A percentile compares a stretch with the other conserved stretches of the same genome.
Conservation (phyloP, 208 protist species). For the Lotmaria passim region DNA sequence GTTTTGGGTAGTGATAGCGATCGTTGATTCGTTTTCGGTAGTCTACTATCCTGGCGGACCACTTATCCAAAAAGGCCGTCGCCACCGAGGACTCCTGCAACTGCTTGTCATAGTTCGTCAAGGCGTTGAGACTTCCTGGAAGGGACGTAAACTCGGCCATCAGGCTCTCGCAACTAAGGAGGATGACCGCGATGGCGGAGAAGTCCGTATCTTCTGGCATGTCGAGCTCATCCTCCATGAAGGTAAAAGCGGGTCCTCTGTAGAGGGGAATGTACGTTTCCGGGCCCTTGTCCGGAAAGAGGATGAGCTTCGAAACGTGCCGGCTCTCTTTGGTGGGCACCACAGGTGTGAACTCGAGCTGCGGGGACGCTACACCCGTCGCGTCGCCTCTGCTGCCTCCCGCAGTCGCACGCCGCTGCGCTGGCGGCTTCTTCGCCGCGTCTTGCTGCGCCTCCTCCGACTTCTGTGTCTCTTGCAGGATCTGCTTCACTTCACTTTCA, state of each 20-base stretch:
- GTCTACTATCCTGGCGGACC: conserved; percentile 21
- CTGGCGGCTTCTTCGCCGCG: not conserved
- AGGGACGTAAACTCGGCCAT: conserved; percentile 35
- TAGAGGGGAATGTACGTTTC: conserved; percentile 19
- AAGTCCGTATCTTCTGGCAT: conserved; percentile 42
- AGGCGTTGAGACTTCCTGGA: conserved; percentile 10
- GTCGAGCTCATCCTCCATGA: conserved; percentile 37
- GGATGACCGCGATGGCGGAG: conserved; percentile 28
- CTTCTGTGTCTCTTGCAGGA: not conserved
- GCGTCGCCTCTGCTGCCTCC: not conserved
- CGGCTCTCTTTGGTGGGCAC: not conserved
- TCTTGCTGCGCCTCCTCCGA: not conserved
- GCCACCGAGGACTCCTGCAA: conserved; percentile 38
- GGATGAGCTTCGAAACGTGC: not conserved
- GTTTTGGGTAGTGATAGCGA: conserved; percentile 26
- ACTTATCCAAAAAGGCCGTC: conserved; percentile 29
- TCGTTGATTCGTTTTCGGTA: conserved; percentile 20
- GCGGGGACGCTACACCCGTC: not conserved
- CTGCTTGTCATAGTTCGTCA: conserved; percentile 44
- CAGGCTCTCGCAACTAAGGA: conserved; percentile 32
- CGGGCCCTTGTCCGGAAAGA: not conserved
- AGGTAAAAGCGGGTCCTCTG: conserved; percentile 36
- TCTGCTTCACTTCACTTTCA: not conserved
- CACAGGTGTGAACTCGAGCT: not conserved
- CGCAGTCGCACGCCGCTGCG: not conserved